Conservation (phyloP, 75 land plant species). For the Pinus taeda region DNA sequence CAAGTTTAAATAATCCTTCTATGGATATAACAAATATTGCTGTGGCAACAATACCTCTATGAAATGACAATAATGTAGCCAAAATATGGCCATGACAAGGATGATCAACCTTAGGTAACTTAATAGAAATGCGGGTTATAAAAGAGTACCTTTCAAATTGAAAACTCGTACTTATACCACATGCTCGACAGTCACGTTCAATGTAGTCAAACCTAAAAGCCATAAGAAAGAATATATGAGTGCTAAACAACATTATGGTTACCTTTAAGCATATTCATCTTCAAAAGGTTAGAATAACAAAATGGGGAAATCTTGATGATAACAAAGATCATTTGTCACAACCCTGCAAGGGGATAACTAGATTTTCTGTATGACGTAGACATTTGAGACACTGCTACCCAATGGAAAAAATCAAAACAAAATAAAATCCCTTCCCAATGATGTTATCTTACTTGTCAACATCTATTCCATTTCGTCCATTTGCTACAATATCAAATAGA, state of each 20-base stretch:
- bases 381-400: background rate
- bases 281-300: background rate
- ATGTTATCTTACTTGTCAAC: slow-evolving; percentile 83
- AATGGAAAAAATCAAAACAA: background rate
- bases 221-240: background rate
- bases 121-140: background rate
- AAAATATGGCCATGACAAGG: background rate
- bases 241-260: background rate
- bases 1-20: background rate
- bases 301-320: background rate
- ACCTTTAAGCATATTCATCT: background rate
- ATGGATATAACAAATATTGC: background rate
- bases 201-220: slow-evolving; percentile 90
- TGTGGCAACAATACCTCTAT: background rate
- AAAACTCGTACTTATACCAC: slow-evolving; percentile 84
- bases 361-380: background rate
- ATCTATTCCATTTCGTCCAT: slow-evolving; percentile 97
- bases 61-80: background rate
- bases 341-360: background rate
- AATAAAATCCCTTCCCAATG: background rate
- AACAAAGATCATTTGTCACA: background rate
- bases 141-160: slow-evolving; percentile 49
- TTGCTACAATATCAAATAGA: slow-evolving; percentile 96
- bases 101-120: background rate
- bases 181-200: slow-evolving; percentile 84